Evolutionary conservation across 108 stramenopile genomes (phyloP).

Genomic region (Thalassiosira profunda): DNA sequence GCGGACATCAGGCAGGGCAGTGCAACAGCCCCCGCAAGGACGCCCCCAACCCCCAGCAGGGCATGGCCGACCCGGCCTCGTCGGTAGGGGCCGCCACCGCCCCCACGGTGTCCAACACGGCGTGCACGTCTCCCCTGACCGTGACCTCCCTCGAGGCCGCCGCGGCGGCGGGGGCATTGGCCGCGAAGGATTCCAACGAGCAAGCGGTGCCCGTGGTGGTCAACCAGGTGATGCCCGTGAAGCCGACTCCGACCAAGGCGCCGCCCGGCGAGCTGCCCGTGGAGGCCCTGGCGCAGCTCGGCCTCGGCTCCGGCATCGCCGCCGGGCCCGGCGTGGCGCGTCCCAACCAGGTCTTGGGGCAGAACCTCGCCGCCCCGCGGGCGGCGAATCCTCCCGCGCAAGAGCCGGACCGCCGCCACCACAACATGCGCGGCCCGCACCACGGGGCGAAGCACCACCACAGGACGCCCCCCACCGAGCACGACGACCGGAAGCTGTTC

Average conservation of each 20-base stretch:
- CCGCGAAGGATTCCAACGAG: not conserved
- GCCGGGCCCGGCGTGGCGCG: not conserved
- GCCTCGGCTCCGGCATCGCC: not conserved
- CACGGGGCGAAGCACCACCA: not conserved
- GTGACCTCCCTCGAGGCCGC: constrained; percentile 2
- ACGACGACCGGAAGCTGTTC: constrained; percentile 71
- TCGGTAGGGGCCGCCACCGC: not conserved
- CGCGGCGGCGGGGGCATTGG: not conserved
- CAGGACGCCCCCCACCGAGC: constrained; percentile 27
- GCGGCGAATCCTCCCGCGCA: too few relatives aligned
- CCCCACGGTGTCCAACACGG: not conserved
- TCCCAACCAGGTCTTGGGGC: too few relatives aligned
- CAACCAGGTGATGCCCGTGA: too few relatives aligned
- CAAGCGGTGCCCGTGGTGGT: not conserved
- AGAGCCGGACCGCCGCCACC: too few relatives aligned
- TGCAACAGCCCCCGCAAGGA: not conserved
- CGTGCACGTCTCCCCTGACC: not conserved
- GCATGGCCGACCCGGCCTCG: constrained; percentile 17
- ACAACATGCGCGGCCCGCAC: too few relatives aligned
- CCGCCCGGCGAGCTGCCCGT: not conserved
- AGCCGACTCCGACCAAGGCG: too few relatives aligned
- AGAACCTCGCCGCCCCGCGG: too few relatives aligned
- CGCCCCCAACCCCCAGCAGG: constrained; percentile 55
- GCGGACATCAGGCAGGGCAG: too few relatives aligned
- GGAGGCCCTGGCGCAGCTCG: not conserved